Evolutionary conservation across 805 yeast genomes (phyloP), one percentile per base, ranked within the genome.

Genomic region (Phaffomyces thermotolerans): DNA sequence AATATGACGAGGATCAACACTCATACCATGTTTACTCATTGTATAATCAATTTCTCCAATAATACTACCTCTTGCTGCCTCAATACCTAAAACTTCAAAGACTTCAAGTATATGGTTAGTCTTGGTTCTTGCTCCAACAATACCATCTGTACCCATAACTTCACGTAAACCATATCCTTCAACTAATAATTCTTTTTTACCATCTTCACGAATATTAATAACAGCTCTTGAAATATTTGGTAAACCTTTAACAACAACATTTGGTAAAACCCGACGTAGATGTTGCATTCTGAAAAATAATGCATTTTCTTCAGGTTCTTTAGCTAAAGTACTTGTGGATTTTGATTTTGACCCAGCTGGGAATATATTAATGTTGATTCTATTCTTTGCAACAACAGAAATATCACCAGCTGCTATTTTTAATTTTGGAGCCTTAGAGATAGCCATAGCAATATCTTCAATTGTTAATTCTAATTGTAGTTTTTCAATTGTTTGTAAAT

Each of bases 11-110:
- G 98, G 99, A 73, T 93, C 99, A 40, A 93, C 97, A 63, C 95
- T 87, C 99, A 93, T 93, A 67, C 99, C 99, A 72, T 93, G 99
- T 66, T 89, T 88, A 61, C 95, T 81, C 99, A 93, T 93, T 43
- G 99, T 93, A 61, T 89, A 89, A 60, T 86, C 95, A 64, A 93
- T 93, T 69, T 93, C 99, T 50, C 80, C 80, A 60, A 93, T 84
- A 62, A 93, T 93, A 54, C 95, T 83, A 1, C 88, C 69, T 63
- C 99, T 76, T 2, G 99, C 99, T 2, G 99, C 99, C 64, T 93
- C 99, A 51, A 93, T 95, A 58, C 99, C 99, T 49, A 93, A 71
- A 6, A 91, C 97, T 51, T 79, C 78, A 53, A 77, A 79, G 50
- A 91, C 89, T 63, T 93, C 99, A 49, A 93, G 68, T 30, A 93